Percentiles rank a stretch among this genome's conserved stretches.
These are phyloP conservation scores for Cytidiella melzeri DNA, from an alignment of 768 basidiomycete genomes.

Conservation along the genomic window DNA sequence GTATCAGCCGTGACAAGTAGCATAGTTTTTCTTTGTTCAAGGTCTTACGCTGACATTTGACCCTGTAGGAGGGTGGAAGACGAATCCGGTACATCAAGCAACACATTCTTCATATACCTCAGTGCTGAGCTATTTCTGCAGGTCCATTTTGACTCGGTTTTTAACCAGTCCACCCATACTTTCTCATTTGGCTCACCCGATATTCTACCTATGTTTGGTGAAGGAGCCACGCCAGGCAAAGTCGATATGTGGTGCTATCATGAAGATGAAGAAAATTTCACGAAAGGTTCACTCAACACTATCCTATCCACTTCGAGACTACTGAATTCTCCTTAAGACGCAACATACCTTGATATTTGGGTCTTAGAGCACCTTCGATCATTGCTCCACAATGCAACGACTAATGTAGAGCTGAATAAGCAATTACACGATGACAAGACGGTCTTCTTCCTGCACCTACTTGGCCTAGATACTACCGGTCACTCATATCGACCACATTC, in stretches of 20 bases:
- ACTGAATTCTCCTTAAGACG: slow-evolving; percentile 39
- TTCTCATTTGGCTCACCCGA: slow-evolving; percentile 87
- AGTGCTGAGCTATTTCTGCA: slow-evolving; percentile 12
- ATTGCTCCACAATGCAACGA: slow-evolving; percentile 60
- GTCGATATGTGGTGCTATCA: slow-evolving; percentile 75
- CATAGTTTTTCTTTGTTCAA: background rate
- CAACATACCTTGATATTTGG: slow-evolving; percentile 73
- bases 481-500: slow-evolving; percentile 85
- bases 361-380: slow-evolving; percentile 61
- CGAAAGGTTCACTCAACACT: slow-evolving; percentile 48
- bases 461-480: slow-evolving; percentile 82
- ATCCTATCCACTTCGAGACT: background rate
- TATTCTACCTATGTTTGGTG: slow-evolving; percentile 81
- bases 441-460: slow-evolving; percentile 78
- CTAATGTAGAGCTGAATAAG: slow-evolving; percentile 39
- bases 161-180: slow-evolving; percentile 73
- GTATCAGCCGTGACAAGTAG: slow-evolving; percentile 78
- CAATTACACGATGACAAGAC: slow-evolving; percentile 53
- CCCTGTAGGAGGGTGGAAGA: slow-evolving; percentile 67
- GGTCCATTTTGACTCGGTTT: slow-evolving; percentile 82
- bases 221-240: slow-evolving; percentile 63
- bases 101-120: slow-evolving; percentile 7
- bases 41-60: slow-evolving; percentile 9
- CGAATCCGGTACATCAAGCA: slow-evolving; percentile 62
- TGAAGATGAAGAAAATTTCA: slow-evolving; percentile 79